These are phyloP conservation scores for Penicillium rolfsii DNA, from an alignment of 2,329 filamentous ascomycete species.

Conservation along the genomic window DNA sequence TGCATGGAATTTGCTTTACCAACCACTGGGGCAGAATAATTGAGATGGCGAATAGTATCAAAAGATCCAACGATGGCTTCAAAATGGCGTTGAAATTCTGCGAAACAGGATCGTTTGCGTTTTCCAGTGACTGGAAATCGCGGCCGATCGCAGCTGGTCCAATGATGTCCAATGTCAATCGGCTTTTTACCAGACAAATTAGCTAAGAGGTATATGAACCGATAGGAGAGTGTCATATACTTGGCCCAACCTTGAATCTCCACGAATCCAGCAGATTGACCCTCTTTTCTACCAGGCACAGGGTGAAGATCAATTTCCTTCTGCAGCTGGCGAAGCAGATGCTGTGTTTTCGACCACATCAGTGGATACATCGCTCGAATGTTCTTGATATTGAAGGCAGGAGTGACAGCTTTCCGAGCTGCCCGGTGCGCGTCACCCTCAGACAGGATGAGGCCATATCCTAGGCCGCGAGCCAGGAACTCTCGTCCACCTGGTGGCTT, in stretches of 20 bases:
- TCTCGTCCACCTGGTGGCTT: slow-evolving; percentile 51
- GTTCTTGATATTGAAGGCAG: slow-evolving; percentile 39
- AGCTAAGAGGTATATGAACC: neutral
- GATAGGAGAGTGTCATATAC: slow-evolving; percentile 14
- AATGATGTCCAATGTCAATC: slow-evolving; percentile 61
- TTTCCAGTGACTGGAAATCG: slow-evolving; percentile 56
- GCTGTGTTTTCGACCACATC: slow-evolving; percentile 40
- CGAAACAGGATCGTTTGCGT: slow-evolving; percentile 55
- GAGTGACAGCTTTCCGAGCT: slow-evolving; percentile 42
- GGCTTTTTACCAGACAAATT: slow-evolving; percentile 27
- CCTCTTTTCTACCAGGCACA: slow-evolving; percentile 22
- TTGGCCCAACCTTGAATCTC: slow-evolving; percentile 38
- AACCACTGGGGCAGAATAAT: slow-evolving; percentile 56
- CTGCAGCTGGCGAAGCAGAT: slow-evolving; percentile 36
- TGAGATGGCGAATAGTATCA: slow-evolving; percentile 46
- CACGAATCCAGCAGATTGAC: slow-evolving; percentile 24
- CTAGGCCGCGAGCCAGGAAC: slow-evolving; percentile 53
- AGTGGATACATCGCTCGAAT: slow-evolving; percentile 36
- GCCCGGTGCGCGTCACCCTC: slow-evolving; percentile 55
- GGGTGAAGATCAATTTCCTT: slow-evolving; percentile 32
- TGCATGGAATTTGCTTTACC: slow-evolving; percentile 48
- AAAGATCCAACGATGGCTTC: slow-evolving; percentile 46
- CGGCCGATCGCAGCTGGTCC: slow-evolving; percentile 59
- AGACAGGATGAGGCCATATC: slow-evolving; percentile 54
- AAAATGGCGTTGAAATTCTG: slow-evolving; percentile 56